phyloP scores from a whole-genome alignment of 306 rosid genomes.

The Herpetospermum pedunculosum region DNA sequence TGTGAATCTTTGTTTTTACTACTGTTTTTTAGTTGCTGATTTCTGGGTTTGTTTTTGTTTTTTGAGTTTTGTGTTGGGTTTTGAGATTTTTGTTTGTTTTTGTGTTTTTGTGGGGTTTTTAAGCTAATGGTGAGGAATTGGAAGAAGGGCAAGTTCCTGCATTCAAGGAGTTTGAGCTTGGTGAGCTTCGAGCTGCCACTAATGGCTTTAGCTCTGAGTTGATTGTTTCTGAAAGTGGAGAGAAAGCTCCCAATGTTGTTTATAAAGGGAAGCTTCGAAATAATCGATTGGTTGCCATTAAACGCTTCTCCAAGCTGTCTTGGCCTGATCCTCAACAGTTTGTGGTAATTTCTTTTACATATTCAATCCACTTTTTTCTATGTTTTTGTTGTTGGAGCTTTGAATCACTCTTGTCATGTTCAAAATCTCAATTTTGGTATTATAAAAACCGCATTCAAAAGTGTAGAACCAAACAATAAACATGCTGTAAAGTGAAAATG shows the following conservation, averaged over 20 bases:
- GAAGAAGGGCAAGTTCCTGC: conserved; percentile 17
- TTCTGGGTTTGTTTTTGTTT: background rate
- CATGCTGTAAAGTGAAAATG: background rate
- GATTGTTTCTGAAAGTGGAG: conserved; percentile 35
- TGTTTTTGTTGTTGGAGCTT: background rate
- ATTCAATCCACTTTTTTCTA: background rate
- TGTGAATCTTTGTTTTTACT: background rate
- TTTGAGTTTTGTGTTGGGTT: background rate
- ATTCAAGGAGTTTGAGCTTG: conserved; percentile 21
- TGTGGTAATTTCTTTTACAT: conserved; percentile 13
- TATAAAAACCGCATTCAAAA: too few species aligned
- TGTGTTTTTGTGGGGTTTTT: background rate
- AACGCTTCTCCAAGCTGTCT: conserved; percentile 28
- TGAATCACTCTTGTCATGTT: too few species aligned
- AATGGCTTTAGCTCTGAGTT: conserved; percentile 22
- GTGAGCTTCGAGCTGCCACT: conserved; percentile 28
- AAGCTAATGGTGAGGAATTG: conserved; percentile 16
- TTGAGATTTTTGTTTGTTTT: too few species aligned
- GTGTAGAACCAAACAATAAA: too few species aligned
- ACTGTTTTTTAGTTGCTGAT: background rate
- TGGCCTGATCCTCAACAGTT: conserved; percentile 36
- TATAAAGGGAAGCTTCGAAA: conserved; percentile 29
- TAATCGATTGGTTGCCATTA: conserved; percentile 25
- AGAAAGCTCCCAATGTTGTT: conserved; percentile 34
- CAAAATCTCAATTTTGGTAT: too few species aligned